Evolutionary conservation across 768 basidiomycete genomes (phyloP).

Genomic region (Boletus reticulatus): DNA sequence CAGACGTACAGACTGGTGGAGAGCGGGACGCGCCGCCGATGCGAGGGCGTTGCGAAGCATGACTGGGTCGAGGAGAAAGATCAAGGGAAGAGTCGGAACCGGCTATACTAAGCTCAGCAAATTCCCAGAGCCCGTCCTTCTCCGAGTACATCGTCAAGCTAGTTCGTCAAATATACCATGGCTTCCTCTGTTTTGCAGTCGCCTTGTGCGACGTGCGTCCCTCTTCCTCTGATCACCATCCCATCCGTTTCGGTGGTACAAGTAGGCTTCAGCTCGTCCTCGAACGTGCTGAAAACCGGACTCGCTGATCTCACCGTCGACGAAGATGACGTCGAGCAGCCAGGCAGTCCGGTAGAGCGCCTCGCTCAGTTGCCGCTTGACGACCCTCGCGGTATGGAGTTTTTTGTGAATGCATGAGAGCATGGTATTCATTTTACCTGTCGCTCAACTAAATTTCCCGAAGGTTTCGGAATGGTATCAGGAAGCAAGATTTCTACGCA

Average conservation of each 20-base stretch:
- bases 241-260: slow-evolving; percentile 42
- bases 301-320: slow-evolving; percentile 56
- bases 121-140: slow-evolving; percentile 43
- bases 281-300: slow-evolving; percentile 60
- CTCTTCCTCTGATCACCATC: neutral
- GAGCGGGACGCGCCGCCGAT: slow-evolving; percentile 51
- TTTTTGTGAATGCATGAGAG: slow-evolving; percentile 69
- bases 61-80: slow-evolving; percentile 15
- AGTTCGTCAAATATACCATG: too few species aligned
- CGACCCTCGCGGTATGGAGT: slow-evolving; percentile 73
- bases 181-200: slow-evolving; percentile 57
- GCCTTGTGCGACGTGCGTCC: slow-evolving; percentile 58
- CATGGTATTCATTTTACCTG: slow-evolving; percentile 36
- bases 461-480: slow-evolving; percentile 79
- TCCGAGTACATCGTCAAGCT: slow-evolving; percentile 23
- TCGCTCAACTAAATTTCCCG: neutral
- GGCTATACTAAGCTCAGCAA: neutral
- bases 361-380: slow-evolving; percentile 54
- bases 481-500: slow-evolving; percentile 55
- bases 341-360: slow-evolving; percentile 60
- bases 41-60: slow-evolving; percentile 71
- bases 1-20: slow-evolving; percentile 50
- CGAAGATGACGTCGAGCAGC: slow-evolving; percentile 49
- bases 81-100: slow-evolving; percentile 34
- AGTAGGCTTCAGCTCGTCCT: slow-evolving; percentile 58